phyloP scores from a whole-genome alignment of 2,329 filamentous ascomycete species.

The Penicillium sp. region DNA sequence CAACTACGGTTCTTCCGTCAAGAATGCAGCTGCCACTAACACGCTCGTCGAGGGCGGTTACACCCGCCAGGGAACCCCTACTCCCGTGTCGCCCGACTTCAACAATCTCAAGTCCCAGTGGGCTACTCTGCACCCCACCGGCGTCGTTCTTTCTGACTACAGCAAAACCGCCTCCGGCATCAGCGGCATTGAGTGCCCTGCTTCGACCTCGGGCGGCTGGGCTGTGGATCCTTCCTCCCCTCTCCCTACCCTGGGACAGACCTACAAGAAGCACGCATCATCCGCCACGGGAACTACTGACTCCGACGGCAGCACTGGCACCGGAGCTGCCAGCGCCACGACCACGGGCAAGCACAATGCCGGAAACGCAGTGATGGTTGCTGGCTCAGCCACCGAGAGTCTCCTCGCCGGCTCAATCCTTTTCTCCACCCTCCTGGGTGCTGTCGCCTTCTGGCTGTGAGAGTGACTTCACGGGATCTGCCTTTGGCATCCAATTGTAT shows the following conservation, averaged over 20 bases:
- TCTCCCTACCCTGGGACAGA: constrained; percentile 67
- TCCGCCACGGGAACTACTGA: background rate
- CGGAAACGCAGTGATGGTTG: constrained; percentile 10
- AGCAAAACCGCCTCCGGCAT: constrained; percentile 59
- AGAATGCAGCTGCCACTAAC: constrained; percentile 54
- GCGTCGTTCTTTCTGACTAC: constrained; percentile 66
- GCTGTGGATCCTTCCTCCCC: constrained; percentile 66
- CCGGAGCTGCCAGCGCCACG: constrained; percentile 12
- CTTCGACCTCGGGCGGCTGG: constrained; percentile 68
- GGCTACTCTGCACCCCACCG: constrained; percentile 68
- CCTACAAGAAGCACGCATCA: constrained; percentile 19
- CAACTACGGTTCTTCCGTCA: constrained; percentile 65
- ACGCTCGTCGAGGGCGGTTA: constrained; percentile 63
- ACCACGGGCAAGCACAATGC: constrained; percentile 10
- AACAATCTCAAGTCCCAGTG: constrained; percentile 73
- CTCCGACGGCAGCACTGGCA: constrained; percentile 6
- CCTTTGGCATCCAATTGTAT: constrained; percentile 1
- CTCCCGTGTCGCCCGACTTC: constrained; percentile 73
- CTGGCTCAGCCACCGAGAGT: constrained; percentile 13
- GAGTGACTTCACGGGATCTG: background rate
- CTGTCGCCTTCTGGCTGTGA: constrained; percentile 26
- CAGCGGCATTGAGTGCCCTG: constrained; percentile 67
- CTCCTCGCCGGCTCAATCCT: constrained; percentile 19
- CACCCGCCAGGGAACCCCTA: constrained; percentile 69
- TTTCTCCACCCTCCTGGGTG: constrained; percentile 21